Base-by-base conservation (phyloP, 345 rosid species). In the Excoecaria cochinchinensis region DNA sequence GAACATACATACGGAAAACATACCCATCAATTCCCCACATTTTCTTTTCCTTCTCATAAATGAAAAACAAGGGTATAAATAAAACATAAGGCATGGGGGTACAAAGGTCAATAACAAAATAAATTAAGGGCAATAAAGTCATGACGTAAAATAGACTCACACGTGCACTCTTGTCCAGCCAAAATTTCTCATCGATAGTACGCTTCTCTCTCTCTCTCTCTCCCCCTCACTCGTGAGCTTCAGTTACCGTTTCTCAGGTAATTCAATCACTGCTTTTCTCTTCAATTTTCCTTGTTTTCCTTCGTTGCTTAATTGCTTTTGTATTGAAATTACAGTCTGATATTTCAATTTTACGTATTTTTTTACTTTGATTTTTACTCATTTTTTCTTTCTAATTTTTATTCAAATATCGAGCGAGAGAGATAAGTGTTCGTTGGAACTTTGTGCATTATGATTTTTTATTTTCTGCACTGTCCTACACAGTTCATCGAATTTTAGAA, bases 141-240 rank as follows among this genome's bases (percentile, higher is more conserved):
- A 6, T 15, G 5, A 15, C 60, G 19, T 48, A 39, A 55, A 60
- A 72, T 22, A 58, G 44, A 31, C 19, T 60, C 47, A 25, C 75
- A 72, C 75, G 59, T 72, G 75, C 31, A 22, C 15, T 13, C 3
- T 5, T 47, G 44, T 60, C 57, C 65, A 46, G 0, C 47, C 17
- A 10, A 46, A 40, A 25, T 48, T 47, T 61, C 75, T 72, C n/a
- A n/a, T n/a, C 75, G 75, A 72, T 72, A 47, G 46, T 51, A 72
- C 75, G 75, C 57, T 67, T 47, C 17, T 47, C 36, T 2, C 19
- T 9, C 39, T 1, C 52, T 38, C 47, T 38, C 59, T 53, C 62
- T 52, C 48, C 62, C 22, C 48, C 56, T 17, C 21, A 4, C 1
- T 47, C 24, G 21, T 39, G 5, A 42, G 4, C 44, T 12, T 19